Conservation (phyloP, 805 yeast genomes). For the Nakazawaea ishiwadae region DNA sequence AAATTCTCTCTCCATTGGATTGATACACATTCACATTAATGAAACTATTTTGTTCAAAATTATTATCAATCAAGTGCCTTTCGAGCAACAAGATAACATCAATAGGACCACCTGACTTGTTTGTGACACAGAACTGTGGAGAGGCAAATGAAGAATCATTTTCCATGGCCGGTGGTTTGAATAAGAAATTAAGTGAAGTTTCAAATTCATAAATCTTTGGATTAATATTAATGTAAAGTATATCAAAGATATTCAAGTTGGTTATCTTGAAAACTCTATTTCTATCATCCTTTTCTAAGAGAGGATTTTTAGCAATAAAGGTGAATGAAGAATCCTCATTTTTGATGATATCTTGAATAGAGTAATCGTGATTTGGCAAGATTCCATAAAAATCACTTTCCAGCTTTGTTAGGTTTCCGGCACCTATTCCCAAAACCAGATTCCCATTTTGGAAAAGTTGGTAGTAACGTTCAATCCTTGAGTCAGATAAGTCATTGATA, state of each 20-base stretch:
- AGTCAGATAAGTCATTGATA: conserved; percentile 26
- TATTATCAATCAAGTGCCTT: conserved; percentile 32
- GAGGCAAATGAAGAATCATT: conserved; percentile 21
- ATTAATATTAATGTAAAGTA: conserved; percentile 67
- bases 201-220: conserved; percentile 25
- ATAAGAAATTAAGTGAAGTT: conserved; percentile 21
- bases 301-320: conserved; percentile 42
- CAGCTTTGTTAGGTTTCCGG: conserved; percentile 39
- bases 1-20: conserved; percentile 28
- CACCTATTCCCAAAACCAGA: conserved; percentile 62
- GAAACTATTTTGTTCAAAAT: conserved; percentile 12
- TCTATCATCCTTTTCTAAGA: conserved; percentile 20
- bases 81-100: conserved; percentile 48
- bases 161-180: conserved; percentile 17
- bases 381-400: conserved; percentile 33
- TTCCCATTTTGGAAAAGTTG: conserved; percentile 26
- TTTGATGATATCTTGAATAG: conserved; percentile 38
- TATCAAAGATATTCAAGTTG: conserved; percentile 36
- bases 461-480: conserved; percentile 27
- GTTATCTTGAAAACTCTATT: conserved; percentile 23
- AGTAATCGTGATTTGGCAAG: conserved; percentile 66
- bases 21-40: conserved; percentile 19
- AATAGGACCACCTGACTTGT: conserved; percentile 21
- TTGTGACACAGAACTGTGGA: conserved; percentile 42
- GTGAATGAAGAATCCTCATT: conserved; percentile 15